Percentiles rank a stretch among this genome's conserved stretches.
These are phyloP conservation scores for Phlegmacium glaucopus DNA, from an alignment of 768 basidiomycete species.

Conservation along the genomic window DNA sequence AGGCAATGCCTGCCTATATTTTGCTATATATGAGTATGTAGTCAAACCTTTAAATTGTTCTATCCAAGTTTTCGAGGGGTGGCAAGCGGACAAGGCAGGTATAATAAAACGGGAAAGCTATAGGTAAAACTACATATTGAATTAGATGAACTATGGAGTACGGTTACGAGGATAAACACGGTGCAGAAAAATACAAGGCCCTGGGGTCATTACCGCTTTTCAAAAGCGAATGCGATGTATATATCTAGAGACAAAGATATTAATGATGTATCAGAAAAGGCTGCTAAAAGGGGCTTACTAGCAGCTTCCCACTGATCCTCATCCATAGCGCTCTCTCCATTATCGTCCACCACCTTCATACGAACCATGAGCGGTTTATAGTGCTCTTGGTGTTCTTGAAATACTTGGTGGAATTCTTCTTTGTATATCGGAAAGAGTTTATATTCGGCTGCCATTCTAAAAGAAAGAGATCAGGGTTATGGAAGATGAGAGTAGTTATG, in stretches of 20 bases:
- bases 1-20: too few relatives aligned
- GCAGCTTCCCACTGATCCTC: conserved; percentile 98
- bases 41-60: too few relatives aligned
- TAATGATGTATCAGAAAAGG: not conserved
- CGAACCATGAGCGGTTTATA: conserved; percentile 79
- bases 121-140: too few relatives aligned
- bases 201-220: conserved; percentile 45
- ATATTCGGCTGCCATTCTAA: conserved; percentile 71
- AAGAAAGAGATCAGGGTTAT: too few relatives aligned
- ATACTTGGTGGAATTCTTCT: conserved; percentile 89
- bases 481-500: not conserved
- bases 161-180: not conserved
- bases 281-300: conserved; percentile 56
- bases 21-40: too few relatives aligned
- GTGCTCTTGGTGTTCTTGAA: conserved; percentile 74
- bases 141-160: too few relatives aligned
- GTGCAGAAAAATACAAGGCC: not conserved
- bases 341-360: conserved; percentile 89
- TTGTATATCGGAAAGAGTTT: conserved; percentile 71
- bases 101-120: too few relatives aligned
- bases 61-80: too few relatives aligned
- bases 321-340: conserved; percentile 90
- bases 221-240: conserved; percentile 91
- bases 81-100: too few relatives aligned
- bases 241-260: conserved; percentile 53